Conservation (phyloP, 495 filamentous ascomycete species). For the Lasiosphaeria miniovina region DNA sequence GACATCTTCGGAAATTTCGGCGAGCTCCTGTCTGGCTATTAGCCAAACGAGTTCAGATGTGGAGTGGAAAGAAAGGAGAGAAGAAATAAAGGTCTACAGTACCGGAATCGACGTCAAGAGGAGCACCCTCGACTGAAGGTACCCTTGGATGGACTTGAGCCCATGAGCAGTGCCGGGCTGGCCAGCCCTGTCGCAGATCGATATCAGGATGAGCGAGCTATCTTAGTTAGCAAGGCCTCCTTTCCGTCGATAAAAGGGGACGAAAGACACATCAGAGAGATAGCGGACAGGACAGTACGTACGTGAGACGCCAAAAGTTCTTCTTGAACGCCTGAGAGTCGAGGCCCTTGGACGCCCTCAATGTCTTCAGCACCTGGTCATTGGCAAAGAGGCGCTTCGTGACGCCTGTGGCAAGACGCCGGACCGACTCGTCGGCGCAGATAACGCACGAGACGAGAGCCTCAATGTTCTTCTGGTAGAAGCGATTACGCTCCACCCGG, state of each 20-base stretch:
- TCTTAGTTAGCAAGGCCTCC: slow-evolving; percentile 19
- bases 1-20: slow-evolving; percentile 46
- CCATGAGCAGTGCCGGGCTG: slow-evolving; percentile 38
- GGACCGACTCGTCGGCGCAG: slow-evolving; percentile 48
- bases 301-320: slow-evolving; percentile 55
- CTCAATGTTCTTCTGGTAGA: slow-evolving; percentile 49
- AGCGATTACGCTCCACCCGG: slow-evolving; percentile 35
- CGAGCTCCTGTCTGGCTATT: slow-evolving; percentile 38
- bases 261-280: slow-evolving; percentile 2
- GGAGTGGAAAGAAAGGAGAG: background rate
- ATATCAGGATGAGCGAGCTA: slow-evolving; percentile 49
- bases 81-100: slow-evolving; percentile 3
- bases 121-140: slow-evolving; percentile 47
- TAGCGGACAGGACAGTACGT: slow-evolving; percentile 22
- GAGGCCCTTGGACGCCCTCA: slow-evolving; percentile 42
- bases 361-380: slow-evolving; percentile 30
- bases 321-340: slow-evolving; percentile 36
- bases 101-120: slow-evolving; percentile 49
- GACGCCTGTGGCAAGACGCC: slow-evolving; percentile 43
- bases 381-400: slow-evolving; percentile 47
- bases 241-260: background rate
- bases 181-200: slow-evolving; percentile 48
- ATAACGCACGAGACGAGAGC: slow-evolving; percentile 51
- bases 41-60: background rate
- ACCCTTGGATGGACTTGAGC: slow-evolving; percentile 49